Conservation (phyloP, 257 asterid genomes). For the Nicotiana tomentosiformis region DNA sequence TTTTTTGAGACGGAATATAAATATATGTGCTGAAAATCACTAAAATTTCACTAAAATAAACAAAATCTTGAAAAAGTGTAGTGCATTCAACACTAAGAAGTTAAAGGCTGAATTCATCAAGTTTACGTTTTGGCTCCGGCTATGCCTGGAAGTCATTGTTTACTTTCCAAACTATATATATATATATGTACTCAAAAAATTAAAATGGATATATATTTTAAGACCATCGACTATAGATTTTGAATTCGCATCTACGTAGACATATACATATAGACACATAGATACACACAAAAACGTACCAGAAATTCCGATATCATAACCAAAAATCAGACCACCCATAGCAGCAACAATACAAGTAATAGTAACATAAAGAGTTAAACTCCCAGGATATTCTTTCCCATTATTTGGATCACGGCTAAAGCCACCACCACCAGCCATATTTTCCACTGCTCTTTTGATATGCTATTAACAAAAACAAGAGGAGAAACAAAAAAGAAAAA, state of each 20-base stretch:
- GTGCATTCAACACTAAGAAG: neutral
- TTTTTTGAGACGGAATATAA: too few species aligned
- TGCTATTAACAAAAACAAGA: neutral
- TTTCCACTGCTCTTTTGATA: neutral
- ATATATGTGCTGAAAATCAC: neutral
- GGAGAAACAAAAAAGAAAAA: neutral
- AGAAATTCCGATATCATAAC: constrained; percentile 84
- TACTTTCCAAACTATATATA: too few species aligned
- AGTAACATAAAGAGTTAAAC: constrained; percentile 59
- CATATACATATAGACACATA: neutral
- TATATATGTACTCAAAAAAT: neutral
- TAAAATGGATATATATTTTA: neutral
- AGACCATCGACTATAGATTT: neutral
- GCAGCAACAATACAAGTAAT: constrained; percentile 74
- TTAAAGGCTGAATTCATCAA: neutral
- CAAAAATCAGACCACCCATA: constrained; percentile 91
- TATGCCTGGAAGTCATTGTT: neutral
- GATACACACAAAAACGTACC: constrained; percentile 23
- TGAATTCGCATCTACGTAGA: neutral
- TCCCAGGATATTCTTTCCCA: constrained; percentile 66
- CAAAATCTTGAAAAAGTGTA: neutral
- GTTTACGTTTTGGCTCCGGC: neutral
- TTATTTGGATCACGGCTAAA: constrained; percentile 31
- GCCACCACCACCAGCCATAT: constrained; percentile 92
- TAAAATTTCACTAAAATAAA: neutral